phyloP scores from a whole-genome alignment of 352 stramenopile genomes.

The Phytophthora pini region DNA sequence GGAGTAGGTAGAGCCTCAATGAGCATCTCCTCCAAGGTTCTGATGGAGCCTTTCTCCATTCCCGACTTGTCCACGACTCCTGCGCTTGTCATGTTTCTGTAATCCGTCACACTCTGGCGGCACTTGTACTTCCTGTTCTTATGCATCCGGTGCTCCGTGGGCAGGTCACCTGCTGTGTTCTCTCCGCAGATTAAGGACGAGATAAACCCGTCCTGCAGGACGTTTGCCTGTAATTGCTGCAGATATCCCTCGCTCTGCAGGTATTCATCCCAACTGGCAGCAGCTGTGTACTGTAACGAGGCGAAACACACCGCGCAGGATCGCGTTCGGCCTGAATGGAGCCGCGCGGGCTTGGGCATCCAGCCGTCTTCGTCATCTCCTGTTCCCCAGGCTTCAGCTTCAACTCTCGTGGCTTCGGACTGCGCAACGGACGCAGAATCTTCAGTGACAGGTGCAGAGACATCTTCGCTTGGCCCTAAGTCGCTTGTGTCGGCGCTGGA shows the following conservation, averaged over 20 bases:
- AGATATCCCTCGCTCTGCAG: conserved; percentile 84
- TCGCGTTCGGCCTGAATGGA: conserved; percentile 82
- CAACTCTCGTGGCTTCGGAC: conserved; percentile 2
- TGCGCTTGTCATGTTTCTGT: conserved; percentile 84
- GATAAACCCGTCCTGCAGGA: conserved; percentile 83
- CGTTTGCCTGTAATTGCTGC: conserved; percentile 68
- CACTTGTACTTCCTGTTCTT: conserved; percentile 86
- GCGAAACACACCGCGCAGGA: conserved; percentile 83
- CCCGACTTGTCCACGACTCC: conserved; percentile 72
- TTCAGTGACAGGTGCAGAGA: background rate
- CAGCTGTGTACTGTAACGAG: conserved; percentile 71
- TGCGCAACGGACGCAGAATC: conserved; percentile 1
- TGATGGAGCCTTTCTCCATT: conserved; percentile 79
- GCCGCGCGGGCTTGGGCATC: conserved; percentile 83
- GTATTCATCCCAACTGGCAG: conserved; percentile 84
- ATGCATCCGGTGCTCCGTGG: conserved; percentile 88
- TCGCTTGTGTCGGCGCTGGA: conserved; percentile 5
- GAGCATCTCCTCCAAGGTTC: conserved; percentile 85
- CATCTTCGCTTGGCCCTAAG: background rate
- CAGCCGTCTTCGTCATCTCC: conserved; percentile 72
- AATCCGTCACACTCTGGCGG: conserved; percentile 80
- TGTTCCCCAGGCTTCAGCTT: conserved; percentile 24
- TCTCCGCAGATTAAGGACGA: conserved; percentile 82
- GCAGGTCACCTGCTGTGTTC: conserved; percentile 70
- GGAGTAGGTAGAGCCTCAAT: conserved; percentile 77